These are phyloP conservation scores for Aspergillus tamarii DNA, from an alignment of 2,329 filamentous ascomycete species.

Conservation along the genomic window DNA sequence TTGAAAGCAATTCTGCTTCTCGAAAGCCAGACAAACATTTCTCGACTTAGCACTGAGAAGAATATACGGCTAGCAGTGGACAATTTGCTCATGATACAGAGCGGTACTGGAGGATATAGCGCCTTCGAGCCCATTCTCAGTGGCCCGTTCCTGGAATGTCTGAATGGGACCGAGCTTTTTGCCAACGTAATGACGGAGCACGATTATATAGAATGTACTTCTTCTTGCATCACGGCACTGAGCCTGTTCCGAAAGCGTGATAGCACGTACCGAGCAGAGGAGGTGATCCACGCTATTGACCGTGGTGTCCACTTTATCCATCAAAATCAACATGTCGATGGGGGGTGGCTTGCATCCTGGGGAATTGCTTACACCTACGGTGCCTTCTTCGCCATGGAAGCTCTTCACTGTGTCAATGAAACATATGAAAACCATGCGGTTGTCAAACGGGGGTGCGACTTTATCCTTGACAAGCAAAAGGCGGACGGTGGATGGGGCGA, in stretches of 20 bases:
- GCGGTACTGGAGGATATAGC: background rate
- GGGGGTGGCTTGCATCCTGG: background rate
- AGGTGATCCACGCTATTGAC: background rate
- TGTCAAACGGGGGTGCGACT: background rate
- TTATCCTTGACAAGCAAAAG: background rate
- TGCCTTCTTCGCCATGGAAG: constrained; percentile 1
- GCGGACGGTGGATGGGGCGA: constrained; percentile 6
- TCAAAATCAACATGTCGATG: background rate
- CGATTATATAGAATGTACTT: background rate
- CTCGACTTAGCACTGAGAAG: background rate
- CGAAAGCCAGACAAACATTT: background rate
- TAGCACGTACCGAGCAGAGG: background rate
- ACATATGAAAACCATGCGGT: background rate
- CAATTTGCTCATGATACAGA: background rate
- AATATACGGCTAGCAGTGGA: background rate
- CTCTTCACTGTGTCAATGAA: background rate
- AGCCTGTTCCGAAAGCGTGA: background rate
- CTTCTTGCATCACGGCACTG: background rate
- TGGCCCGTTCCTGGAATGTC: background rate
- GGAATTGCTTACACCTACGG: constrained; percentile 4
- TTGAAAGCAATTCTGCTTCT: background rate
- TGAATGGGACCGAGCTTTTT: constrained; percentile 7
- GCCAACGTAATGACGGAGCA: background rate
- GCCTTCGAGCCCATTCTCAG: background rate
- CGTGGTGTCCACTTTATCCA: background rate